Conservation (phyloP, 2,329 filamentous ascomycete species). For the Simplicillium sp. region DNA sequence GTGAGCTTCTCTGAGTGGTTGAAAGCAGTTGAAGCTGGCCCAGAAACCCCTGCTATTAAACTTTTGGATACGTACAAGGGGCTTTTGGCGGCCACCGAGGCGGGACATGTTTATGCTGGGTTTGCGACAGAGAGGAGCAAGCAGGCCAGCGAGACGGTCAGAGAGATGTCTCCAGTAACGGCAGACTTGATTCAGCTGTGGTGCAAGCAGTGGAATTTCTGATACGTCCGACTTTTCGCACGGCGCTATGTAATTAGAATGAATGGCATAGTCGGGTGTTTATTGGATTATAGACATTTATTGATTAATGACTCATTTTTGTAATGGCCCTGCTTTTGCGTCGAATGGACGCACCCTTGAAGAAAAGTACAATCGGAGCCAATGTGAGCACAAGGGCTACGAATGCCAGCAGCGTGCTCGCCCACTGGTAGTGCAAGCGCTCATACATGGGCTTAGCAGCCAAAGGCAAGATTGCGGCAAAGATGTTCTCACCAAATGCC, state of each 20-base stretch:
- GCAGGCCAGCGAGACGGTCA: background rate
- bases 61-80: background rate
- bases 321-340: constrained; percentile 2
- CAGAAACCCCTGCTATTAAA: background rate
- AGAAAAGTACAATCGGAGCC: constrained; percentile 5
- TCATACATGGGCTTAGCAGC: constrained; percentile 9
- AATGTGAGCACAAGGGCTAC: constrained; percentile 5
- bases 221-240: too few relatives aligned
- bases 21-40: background rate
- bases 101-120: background rate
- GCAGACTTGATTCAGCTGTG: background rate
- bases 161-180: background rate
- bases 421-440: constrained; percentile 5
- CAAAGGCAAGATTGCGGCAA: constrained; percentile 7
- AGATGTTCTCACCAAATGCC: constrained; percentile 8
- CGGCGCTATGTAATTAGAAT: too few relatives aligned
- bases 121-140: background rate
- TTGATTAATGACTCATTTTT: too few relatives aligned
- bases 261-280: too few relatives aligned
- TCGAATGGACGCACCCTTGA: constrained; percentile 3
- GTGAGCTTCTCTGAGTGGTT: background rate
- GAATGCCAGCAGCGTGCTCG: constrained; percentile 7
- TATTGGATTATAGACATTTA: too few relatives aligned
- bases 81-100: background rate
- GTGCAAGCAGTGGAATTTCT: background rate